Conservation (phyloP, 306 rosid species). For the Pterocarpus santalinus region DNA sequence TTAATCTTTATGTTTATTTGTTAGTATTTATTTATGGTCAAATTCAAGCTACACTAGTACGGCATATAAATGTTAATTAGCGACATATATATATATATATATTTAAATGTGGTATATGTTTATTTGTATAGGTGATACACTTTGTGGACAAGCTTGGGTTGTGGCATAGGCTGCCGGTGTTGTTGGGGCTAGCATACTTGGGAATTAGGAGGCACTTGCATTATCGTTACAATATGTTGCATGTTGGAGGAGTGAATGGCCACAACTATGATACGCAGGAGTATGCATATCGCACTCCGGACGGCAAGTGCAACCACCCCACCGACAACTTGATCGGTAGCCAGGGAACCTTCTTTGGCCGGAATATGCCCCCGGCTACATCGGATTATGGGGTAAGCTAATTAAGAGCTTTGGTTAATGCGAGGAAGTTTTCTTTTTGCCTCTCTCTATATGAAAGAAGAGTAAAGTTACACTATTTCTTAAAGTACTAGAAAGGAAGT, state of each 20-base stretch:
- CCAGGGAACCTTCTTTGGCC: slow-evolving; percentile 71
- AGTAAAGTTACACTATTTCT: too few relatives aligned
- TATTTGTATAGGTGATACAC: slow-evolving; percentile 58
- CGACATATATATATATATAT: too few relatives aligned
- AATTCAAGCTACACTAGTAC: neutral
- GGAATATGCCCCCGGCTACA: slow-evolving; percentile 76
- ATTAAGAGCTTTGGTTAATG: too few relatives aligned
- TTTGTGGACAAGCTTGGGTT: slow-evolving; percentile 67
- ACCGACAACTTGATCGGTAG: slow-evolving; percentile 63
- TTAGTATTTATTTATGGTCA: neutral
- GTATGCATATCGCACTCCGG: slow-evolving; percentile 61
- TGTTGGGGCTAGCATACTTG: slow-evolving; percentile 66
- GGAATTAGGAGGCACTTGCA: slow-evolving; percentile 80
- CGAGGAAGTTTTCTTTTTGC: too few relatives aligned
- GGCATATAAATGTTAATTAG: neutral
- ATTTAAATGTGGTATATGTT: too few relatives aligned
- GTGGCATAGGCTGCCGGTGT: slow-evolving; percentile 81
- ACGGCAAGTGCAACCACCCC: slow-evolving; percentile 74
- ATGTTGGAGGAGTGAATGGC: slow-evolving; percentile 60
- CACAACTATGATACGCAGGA: slow-evolving; percentile 53
- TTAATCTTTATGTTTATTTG: neutral
- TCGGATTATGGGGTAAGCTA: slow-evolving; percentile 59
- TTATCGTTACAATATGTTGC: slow-evolving; percentile 68
- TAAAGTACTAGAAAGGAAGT: too few relatives aligned
- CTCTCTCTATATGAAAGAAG: too few relatives aligned